Evolutionary conservation across 192 early-diverging fungal genomes (phyloP).

Genomic region (Lunasporangiospora selenospora): DNA sequence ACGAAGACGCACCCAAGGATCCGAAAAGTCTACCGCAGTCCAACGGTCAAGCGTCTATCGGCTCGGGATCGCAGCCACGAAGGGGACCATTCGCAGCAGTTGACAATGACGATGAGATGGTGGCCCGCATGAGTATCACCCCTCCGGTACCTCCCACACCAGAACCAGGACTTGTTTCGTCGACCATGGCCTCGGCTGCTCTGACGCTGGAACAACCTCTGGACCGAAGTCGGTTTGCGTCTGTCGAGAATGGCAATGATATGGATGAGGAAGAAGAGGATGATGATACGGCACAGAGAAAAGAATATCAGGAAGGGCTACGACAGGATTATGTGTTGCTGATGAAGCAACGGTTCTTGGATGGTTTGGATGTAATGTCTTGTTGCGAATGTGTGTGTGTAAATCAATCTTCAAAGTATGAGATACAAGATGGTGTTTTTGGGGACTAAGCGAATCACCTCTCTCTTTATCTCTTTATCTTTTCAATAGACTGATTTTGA

Average conservation of each 20-base stretch:
- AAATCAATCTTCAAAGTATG: no score
- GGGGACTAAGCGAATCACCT: no score
- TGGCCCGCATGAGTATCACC: conserved; percentile 6
- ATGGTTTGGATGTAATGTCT: conserved; percentile 28
- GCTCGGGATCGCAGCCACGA: no score
- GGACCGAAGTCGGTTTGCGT: conserved; percentile 24
- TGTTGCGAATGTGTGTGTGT: no score
- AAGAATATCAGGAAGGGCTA: conserved; percentile 34
- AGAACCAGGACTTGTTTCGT: conserved; percentile 10
- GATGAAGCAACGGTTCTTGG: conserved; percentile 48
- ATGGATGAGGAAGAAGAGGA: conserved; percentile 13
- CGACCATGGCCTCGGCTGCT: conserved; percentile 25
- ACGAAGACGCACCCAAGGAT: conserved; percentile 4
- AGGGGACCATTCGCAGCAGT: conserved; percentile 7
- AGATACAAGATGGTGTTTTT: no score
- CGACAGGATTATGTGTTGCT: conserved; percentile 34
- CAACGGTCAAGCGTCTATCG: no score
- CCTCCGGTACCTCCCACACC: conserved; percentile 27
- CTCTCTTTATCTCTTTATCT: background rate
- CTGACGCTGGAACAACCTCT: conserved; percentile 22
- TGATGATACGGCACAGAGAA: conserved; percentile 8
- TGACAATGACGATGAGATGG: conserved; percentile 10
- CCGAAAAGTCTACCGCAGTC: no score
- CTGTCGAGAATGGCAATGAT: conserved; percentile 14
- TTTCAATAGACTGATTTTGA: conserved; percentile 14